A percentile compares a stretch with the other conserved stretches of the same genome.
Conservation (phyloP, 257 asterid species). For the Buddleja alternifolia region DNA sequence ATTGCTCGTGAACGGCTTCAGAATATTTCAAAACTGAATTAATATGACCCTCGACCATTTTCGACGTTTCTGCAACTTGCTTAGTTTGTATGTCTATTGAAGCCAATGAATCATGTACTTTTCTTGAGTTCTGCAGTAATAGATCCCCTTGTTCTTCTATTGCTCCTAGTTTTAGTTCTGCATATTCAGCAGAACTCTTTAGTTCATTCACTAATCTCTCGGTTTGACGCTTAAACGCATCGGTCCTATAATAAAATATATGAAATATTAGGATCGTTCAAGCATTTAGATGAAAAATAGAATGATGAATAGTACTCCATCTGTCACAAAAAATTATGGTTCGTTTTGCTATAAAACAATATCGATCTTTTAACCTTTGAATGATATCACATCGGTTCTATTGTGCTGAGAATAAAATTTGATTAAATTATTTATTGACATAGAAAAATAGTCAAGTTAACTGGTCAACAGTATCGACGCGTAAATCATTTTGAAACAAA, state of each 20-base stretch:
- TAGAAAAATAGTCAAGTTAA: too few species aligned
- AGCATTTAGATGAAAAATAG: too few species aligned
- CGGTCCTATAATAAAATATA: slow-evolving; percentile 45
- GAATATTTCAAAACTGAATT: slow-evolving; percentile 56
- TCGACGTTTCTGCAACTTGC: slow-evolving; percentile 54
- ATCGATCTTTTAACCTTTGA: too few species aligned
- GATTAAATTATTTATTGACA: too few species aligned
- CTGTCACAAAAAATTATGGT: too few species aligned
- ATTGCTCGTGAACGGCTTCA: slow-evolving; percentile 58
- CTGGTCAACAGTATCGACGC: too few species aligned
- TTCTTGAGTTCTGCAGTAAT: slow-evolving; percentile 45
- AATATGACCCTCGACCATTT: slow-evolving; percentile 58
- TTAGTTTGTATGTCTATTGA: slow-evolving; percentile 56
- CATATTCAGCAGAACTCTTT: slow-evolving; percentile 62
- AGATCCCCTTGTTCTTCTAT: slow-evolving; percentile 59
- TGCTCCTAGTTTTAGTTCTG: slow-evolving; percentile 56
- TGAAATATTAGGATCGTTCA: not conserved
- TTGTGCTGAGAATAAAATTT: too few species aligned
- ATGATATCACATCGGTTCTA: too few species aligned
- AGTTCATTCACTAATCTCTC: slow-evolving; percentile 83
- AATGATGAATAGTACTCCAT: too few species aligned
- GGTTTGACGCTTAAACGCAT: slow-evolving; percentile 69
- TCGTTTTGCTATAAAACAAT: too few species aligned
- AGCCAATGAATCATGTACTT: slow-evolving; percentile 58
- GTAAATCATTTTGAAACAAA: too few species aligned